Evolutionary conservation across 2,329 filamentous ascomycete species (phyloP).

Genomic region (Aspergillus fischeri): DNA sequence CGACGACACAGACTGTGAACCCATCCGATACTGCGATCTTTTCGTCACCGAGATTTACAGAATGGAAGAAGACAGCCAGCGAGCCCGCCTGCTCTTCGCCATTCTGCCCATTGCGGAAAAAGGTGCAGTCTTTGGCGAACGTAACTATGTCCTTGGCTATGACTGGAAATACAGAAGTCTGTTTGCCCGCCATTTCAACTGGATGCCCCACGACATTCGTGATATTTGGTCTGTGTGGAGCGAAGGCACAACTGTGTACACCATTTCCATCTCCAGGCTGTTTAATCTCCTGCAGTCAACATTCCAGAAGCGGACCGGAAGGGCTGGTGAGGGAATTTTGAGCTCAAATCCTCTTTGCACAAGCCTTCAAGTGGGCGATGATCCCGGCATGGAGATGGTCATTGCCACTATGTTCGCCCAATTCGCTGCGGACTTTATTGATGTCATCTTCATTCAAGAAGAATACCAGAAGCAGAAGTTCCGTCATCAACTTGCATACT

Average conservation of each 20-base stretch:
- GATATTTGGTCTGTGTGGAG: slow-evolving; percentile 26
- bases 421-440: slow-evolving; percentile 27
- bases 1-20: slow-evolving; percentile 22
- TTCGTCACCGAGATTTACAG: slow-evolving; percentile 7
- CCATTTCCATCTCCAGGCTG: slow-evolving; percentile 19
- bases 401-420: slow-evolving; percentile 27
- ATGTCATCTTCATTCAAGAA: slow-evolving; percentile 15
- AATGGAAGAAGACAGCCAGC: slow-evolving; percentile 8
- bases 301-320: slow-evolving; percentile 12
- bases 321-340: slow-evolving; percentile 22
- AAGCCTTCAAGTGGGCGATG: slow-evolving; percentile 14
- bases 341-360: slow-evolving; percentile 18
- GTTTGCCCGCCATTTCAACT: slow-evolving; percentile 24
- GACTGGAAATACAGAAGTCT: slow-evolving; percentile 18
- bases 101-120: slow-evolving; percentile 22
- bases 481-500: slow-evolving; percentile 8
- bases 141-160: slow-evolving; percentile 27
- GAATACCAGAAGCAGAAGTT: slow-evolving; percentile 4
- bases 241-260: slow-evolving; percentile 20
- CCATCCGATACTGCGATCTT: slow-evolving; percentile 20
- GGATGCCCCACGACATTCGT: slow-evolving; percentile 18
- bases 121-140: slow-evolving; percentile 11
- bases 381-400: slow-evolving; percentile 30
- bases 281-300: slow-evolving; percentile 18
- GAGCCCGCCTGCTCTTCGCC: slow-evolving; percentile 18